Conservation (phyloP, 305 asterid species). For the Ilex paraguariensis region DNA sequence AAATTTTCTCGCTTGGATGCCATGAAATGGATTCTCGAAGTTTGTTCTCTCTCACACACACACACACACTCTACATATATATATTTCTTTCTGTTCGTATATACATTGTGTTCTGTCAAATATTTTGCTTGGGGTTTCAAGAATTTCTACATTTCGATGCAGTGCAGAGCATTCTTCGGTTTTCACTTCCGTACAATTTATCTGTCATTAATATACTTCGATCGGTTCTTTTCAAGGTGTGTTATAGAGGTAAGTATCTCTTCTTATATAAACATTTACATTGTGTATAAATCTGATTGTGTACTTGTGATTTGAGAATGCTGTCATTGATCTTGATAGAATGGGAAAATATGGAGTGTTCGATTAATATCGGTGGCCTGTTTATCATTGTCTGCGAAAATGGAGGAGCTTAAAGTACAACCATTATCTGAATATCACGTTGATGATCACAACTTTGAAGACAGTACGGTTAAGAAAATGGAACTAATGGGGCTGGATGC, state of each 20-base stretch:
- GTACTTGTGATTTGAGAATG: background rate
- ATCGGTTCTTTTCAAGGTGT: constrained; percentile 38
- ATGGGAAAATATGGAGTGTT: background rate
- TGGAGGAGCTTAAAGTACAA: background rate
- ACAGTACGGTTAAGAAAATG: background rate
- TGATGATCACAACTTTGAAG: background rate
- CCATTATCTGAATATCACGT: background rate
- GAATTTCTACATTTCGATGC: constrained; percentile 8
- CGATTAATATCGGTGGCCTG: background rate
- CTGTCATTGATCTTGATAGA: background rate
- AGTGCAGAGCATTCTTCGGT: constrained; percentile 42
- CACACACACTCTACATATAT: background rate
- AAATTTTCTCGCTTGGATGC: constrained; percentile 32
- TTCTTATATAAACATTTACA: background rate
- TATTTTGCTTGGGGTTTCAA: no score
- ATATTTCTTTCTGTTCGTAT: no score
- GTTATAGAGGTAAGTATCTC: constrained; percentile 33
- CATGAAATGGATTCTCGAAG: constrained; percentile 43
- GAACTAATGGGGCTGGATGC: background rate
- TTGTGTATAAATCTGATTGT: background rate
- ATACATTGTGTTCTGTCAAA: no score
- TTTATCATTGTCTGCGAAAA: background rate
- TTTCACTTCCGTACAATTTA: constrained; percentile 42
- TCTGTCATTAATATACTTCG: constrained; percentile 43
- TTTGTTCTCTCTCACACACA: constrained; percentile 10